phyloP scores from a whole-genome alignment of 2,329 filamentous ascomycete species.

The Arthrobotrys megalospora region DNA sequence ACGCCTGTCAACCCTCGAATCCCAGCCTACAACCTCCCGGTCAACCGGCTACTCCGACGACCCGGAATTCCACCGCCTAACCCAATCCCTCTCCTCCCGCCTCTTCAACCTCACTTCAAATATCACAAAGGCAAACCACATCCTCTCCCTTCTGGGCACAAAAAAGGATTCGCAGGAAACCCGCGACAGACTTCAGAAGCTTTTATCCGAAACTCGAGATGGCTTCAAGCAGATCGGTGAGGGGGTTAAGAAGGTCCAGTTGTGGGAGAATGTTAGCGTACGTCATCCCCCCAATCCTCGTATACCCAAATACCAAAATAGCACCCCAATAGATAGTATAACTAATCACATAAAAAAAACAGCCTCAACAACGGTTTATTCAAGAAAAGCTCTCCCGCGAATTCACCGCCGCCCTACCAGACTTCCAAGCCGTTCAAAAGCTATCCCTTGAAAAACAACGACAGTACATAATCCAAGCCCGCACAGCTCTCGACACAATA shows the following conservation, averaged over 20 bases:
- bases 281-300: constrained; percentile 64
- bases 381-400: constrained; percentile 95
- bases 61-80: constrained; percentile 88
- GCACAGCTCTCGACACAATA: constrained; percentile 74
- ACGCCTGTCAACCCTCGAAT: constrained; percentile 85
- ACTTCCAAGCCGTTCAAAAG: constrained; percentile 94
- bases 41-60: constrained; percentile 87
- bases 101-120: constrained; percentile 91
- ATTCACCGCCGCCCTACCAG: constrained; percentile 87
- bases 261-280: constrained; percentile 87
- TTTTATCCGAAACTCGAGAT: constrained; percentile 86
- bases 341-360: constrained; percentile 27
- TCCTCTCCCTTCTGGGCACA: constrained; percentile 88
- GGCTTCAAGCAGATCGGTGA: constrained; percentile 94
- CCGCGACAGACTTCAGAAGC: constrained; percentile 88
- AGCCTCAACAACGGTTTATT: constrained; percentile 96
- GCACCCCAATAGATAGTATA: constrained; percentile 28
- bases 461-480: constrained; percentile 85
- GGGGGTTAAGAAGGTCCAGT: constrained; percentile 90
- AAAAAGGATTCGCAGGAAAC: constrained; percentile 91
- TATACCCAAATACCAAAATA: constrained; percentile 26
- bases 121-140: constrained; percentile 85
- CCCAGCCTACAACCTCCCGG: constrained; percentile 79
- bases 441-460: constrained; percentile 92
- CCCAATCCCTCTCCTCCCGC: constrained; percentile 86